phyloP scores from a whole-genome alignment of 2,329 filamentous ascomycete species.

The Aspergillus texensis region DNA sequence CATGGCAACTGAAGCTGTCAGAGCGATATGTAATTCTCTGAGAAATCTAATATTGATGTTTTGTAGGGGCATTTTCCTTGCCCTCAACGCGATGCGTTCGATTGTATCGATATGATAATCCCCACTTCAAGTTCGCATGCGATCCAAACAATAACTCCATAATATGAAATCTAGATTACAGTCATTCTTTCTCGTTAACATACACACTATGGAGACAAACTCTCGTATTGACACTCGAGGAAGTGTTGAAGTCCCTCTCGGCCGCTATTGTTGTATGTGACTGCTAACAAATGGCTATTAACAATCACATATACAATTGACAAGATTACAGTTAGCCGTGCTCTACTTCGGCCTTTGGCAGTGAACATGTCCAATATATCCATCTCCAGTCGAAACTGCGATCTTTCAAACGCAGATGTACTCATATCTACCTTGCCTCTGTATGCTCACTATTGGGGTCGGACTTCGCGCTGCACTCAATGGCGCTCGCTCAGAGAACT shows the following conservation, averaged over 20 bases:
- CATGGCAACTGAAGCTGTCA: no score
- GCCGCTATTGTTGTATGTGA: neutral
- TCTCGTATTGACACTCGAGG: rapidly evolving
- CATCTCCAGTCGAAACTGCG: no score
- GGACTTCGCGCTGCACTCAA: rapidly evolving
- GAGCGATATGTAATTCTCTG: no score
- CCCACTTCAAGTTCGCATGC: no score
- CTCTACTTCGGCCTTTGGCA: neutral
- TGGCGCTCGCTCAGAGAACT: no score
- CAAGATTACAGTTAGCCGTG: neutral
- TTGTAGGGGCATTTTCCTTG: no score
- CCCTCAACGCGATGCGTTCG: no score
- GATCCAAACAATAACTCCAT: no score
- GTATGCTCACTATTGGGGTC: no score
- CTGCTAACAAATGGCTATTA: neutral
- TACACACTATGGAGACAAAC: neutral
- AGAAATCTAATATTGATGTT: no score
- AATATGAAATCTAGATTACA: neutral
- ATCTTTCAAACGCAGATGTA: neutral
- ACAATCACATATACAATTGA: neutral
- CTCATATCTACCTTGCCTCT: neutral
- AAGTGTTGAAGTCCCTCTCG: neutral
- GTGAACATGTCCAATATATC: neutral
- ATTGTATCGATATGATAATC: no score
- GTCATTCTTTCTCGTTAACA: neutral